Percentiles rank a stretch among this genome's conserved stretches.
Conservation (phyloP, 208 protist species). For the Porcisia deanei region DNA sequence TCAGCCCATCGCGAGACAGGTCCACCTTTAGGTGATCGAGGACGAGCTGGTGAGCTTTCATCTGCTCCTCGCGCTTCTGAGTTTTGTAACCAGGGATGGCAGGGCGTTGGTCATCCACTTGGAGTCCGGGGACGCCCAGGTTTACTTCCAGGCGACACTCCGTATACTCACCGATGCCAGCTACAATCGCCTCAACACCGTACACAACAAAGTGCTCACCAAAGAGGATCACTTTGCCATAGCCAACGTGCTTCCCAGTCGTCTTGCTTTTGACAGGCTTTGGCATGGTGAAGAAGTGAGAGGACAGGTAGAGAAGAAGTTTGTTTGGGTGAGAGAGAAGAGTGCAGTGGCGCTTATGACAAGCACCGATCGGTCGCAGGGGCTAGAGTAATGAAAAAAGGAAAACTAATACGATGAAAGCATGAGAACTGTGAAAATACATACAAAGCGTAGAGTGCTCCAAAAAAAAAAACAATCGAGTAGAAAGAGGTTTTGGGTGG, state of each 20-base stretch:
- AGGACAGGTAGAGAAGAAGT: not conserved
- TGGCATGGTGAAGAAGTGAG: constrained; percentile 20
- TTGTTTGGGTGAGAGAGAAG: not conserved
- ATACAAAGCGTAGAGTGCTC: not conserved
- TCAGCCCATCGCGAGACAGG: constrained; percentile 55
- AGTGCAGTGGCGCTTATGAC: not conserved
- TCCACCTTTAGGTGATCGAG: constrained; percentile 77
- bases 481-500: not conserved
- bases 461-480: not conserved
- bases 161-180: constrained; percentile 81
- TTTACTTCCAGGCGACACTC: constrained; percentile 54
- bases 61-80: constrained; percentile 80
- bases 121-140: constrained; percentile 39
- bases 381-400: not conserved
- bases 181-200: constrained; percentile 77
- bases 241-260: constrained; percentile 59
- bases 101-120: constrained; percentile 73
- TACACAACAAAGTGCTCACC: constrained; percentile 94
- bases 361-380: not conserved
- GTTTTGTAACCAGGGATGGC: constrained; percentile 79
- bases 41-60: constrained; percentile 70
- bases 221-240: constrained; percentile 93
- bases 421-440: not conserved
- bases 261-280: constrained; percentile 43
- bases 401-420: not conserved